Conservation (phyloP, 257 asterid species). For the Haberlea rhodopensis region DNA sequence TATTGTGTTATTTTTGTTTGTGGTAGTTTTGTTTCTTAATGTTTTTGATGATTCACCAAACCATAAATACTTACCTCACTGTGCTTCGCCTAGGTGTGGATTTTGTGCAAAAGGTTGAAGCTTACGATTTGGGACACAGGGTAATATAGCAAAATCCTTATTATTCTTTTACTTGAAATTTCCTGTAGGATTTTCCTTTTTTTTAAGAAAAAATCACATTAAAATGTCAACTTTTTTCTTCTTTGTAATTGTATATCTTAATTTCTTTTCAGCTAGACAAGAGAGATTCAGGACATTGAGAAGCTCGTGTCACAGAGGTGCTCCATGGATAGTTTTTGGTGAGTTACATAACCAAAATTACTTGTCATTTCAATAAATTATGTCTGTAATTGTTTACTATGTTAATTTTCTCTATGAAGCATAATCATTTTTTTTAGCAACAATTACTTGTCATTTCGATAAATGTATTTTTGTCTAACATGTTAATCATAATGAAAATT, state of each 20-base stretch:
- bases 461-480: no score
- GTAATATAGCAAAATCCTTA: conserved; percentile 29
- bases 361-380: not conserved
- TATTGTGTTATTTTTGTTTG: not conserved
- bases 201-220: not conserved
- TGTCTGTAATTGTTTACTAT: not conserved
- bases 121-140: conserved; percentile 96
- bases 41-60: conserved; percentile 27
- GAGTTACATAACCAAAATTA: conserved; percentile 31
- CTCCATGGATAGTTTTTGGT: conserved; percentile 71
- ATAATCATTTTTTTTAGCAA: no score
- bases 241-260: conserved; percentile 10
- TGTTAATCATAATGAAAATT: no score
- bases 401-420: not conserved
- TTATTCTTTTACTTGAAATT: not conserved
- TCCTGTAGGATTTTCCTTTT: not conserved
- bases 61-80: not conserved
- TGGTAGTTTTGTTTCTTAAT: conserved; percentile 38
- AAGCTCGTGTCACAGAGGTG: conserved; percentile 56
- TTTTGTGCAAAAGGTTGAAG: conserved; percentile 82
- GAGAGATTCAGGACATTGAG: conserved; percentile 80
- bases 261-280: conserved; percentile 70
- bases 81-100: conserved; percentile 79
- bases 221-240: conserved; percentile 1
- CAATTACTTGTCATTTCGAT: no score